Evolutionary conservation across 192 early-diverging fungal species (phyloP).

Genomic region (Entomortierella chlamydospora): DNA sequence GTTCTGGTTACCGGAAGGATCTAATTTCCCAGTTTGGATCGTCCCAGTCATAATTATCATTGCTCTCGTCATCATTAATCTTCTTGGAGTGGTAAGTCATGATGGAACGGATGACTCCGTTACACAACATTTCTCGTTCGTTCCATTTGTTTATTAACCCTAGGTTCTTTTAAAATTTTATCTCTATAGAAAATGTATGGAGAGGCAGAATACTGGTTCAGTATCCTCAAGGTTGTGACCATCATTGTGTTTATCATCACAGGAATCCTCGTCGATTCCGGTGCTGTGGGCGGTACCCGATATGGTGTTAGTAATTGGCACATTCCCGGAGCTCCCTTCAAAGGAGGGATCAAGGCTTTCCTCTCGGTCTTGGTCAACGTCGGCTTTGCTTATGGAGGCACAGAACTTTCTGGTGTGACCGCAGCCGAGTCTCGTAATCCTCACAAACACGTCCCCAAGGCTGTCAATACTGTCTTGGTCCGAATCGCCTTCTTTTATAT

Average conservation of each 20-base stretch:
- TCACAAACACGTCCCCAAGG: constrained; percentile 71
- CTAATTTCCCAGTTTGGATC: constrained; percentile 22
- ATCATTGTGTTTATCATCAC: constrained; percentile 85
- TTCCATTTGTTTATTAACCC: neutral
- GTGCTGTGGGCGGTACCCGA: constrained; percentile 65
- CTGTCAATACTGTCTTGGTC: constrained; percentile 69
- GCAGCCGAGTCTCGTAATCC: constrained; percentile 85
- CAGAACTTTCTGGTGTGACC: constrained; percentile 91
- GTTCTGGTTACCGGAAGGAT: constrained; percentile 27
- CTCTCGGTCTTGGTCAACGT: constrained; percentile 77
- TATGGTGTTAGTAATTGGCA: constrained; percentile 75
- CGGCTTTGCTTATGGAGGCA: constrained; percentile 86
- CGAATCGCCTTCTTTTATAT: constrained; percentile 79
- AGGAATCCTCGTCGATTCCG: constrained; percentile 77
- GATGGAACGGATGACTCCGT: neutral
- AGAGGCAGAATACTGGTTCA: constrained; percentile 88
- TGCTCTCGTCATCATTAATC: constrained; percentile 33
- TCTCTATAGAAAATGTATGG: constrained; percentile 44
- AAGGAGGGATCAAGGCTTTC: constrained; percentile 69
- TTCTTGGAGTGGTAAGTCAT: constrained; percentile 30
- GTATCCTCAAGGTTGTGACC: constrained; percentile 82
- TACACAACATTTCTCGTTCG: neutral
- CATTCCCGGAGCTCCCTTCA: constrained; percentile 67
- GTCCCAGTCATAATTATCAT: constrained; percentile 37
- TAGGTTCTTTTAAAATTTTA: neutral